phyloP scores from a whole-genome alignment of 768 basidiomycete genomes.

The Suillus subaureus region DNA sequence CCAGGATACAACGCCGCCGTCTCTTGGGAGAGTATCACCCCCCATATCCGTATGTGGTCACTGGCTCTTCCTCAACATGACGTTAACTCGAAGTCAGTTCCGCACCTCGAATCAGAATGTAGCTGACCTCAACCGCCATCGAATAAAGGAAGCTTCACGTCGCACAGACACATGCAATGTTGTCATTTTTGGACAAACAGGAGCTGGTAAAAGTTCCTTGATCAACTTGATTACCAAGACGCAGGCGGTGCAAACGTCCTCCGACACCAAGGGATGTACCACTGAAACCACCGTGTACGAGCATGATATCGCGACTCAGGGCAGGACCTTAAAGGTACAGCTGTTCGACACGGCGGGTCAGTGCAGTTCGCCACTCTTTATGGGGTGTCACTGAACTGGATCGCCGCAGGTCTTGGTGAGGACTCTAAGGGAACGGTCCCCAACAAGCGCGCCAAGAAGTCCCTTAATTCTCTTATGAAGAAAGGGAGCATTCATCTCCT shows the following conservation, averaged over 20 bases:
- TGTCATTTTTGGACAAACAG: slow-evolving; percentile 35
- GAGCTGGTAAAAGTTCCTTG: slow-evolving; percentile 34
- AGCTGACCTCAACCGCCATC: too few species aligned
- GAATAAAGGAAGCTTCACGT: too few species aligned
- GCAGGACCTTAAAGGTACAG: slow-evolving; percentile 5
- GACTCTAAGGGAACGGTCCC: slow-evolving; percentile 30
- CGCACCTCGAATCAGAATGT: too few species aligned
- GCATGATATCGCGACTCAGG: background rate
- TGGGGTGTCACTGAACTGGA: background rate
- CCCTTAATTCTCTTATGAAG: slow-evolving; percentile 38
- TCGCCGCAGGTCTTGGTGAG: slow-evolving; percentile 29
- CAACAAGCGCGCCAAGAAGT: slow-evolving; percentile 24
- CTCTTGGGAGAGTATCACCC: too few species aligned
- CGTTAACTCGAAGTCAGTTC: too few species aligned
- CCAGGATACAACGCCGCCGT: too few species aligned
- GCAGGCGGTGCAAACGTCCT: slow-evolving; percentile 29
- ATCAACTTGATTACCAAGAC: slow-evolving; percentile 32
- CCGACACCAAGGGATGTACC: slow-evolving; percentile 21
- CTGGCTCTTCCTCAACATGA: too few species aligned
- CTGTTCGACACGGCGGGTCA: slow-evolving; percentile 32
- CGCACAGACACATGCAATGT: slow-evolving; percentile 14
- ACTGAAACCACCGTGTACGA: background rate
- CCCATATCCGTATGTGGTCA: too few species aligned
- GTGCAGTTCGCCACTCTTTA: background rate
- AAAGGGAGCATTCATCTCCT: slow-evolving; percentile 32